Evolutionary conservation across 768 basidiomycete species (phyloP), one percentile per base, ranked within the genome.

Genomic region (Leucocoprinus sp.): DNA sequence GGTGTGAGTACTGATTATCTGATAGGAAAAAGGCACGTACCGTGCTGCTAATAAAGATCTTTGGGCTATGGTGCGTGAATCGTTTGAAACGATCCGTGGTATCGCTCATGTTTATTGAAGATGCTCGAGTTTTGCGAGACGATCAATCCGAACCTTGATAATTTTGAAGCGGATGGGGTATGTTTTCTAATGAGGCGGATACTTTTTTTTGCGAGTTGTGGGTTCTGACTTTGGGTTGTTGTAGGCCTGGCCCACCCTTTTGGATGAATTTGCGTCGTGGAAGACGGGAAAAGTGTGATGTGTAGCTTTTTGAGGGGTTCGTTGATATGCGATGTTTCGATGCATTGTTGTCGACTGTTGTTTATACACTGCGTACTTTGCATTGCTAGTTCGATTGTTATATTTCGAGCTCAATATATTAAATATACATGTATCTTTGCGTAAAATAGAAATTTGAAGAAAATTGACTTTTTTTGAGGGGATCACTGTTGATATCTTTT

Each of bases 31-130:
- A 49, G 75, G 72, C 5, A 71, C 66, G 3, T 88, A 86, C 63
- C 89, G 82, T 56, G 84, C 81, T 0, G 77, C 80, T 11, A 91
- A 88, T 61, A 86, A 86, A 56, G 89, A 93, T 62, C 64, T 90
- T 7, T 93, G 89, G 89, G 75, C 63, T 46, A 91, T 91, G 88
- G 87, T 84, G 49, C 11, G 71, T 11, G 14, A 51, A 12, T 2
- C 26, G 22, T 42, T 8, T 19, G 28, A 43, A 38, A 15, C 19
- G 6, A 19, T 1, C 46, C 29, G 43, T n/a, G 8, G 27, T 42
- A 37, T 50, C 37, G 37, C 37, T 49, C 5, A 50, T 42, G 19
- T 31, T 34, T 12, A 46, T 43, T 5, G 57, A 17, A 89, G 85
- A 80, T 84, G 65, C 68, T 80, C 31, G 88, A 89, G 57, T 92